These are phyloP conservation scores for Rhizophagus clarus DNA, from an alignment of 192 early-diverging fungal species.

Conservation along the genomic window DNA sequence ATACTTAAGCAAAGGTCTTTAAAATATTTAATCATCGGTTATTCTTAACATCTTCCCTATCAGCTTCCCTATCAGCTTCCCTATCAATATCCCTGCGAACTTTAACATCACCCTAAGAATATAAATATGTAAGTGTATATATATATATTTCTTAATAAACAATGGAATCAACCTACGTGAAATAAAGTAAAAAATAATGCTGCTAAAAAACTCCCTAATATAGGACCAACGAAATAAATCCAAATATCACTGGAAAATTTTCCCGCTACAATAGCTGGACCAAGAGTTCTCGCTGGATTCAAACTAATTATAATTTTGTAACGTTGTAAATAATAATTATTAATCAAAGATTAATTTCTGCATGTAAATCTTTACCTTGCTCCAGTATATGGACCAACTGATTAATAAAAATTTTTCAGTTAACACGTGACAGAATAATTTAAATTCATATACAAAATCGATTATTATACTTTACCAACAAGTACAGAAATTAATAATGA, in stretches of 20 bases:
- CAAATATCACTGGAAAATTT: neutral
- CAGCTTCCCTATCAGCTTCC: too few species aligned
- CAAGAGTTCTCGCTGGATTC: slow-evolving; percentile 19
- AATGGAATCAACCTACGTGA: neutral
- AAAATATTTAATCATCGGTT: too few species aligned
- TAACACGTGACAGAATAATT: neutral
- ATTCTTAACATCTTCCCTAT: too few species aligned
- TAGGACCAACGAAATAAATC: neutral
- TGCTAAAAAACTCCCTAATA: neutral
- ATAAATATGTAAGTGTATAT: too few species aligned
- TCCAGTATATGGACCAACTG: slow-evolving; percentile 7
- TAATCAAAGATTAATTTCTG: neutral
- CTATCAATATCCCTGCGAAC: too few species aligned
- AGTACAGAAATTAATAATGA: slow-evolving; percentile 10
- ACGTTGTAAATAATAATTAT: neutral
- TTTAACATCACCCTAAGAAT: too few species aligned
- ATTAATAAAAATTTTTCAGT: neutral
- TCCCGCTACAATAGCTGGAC: neutral
- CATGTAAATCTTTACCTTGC: neutral
- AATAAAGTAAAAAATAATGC: neutral
- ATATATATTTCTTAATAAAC: too few species aligned
- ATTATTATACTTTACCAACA: neutral
- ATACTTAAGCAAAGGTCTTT: too few species aligned
- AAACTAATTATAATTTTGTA: neutral
- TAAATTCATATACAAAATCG: neutral